Evolutionary conservation across 805 yeast genomes (phyloP), one percentile per base, ranked within the genome.

Genomic region (Hemisphaericaspora nanyangensis): DNA sequence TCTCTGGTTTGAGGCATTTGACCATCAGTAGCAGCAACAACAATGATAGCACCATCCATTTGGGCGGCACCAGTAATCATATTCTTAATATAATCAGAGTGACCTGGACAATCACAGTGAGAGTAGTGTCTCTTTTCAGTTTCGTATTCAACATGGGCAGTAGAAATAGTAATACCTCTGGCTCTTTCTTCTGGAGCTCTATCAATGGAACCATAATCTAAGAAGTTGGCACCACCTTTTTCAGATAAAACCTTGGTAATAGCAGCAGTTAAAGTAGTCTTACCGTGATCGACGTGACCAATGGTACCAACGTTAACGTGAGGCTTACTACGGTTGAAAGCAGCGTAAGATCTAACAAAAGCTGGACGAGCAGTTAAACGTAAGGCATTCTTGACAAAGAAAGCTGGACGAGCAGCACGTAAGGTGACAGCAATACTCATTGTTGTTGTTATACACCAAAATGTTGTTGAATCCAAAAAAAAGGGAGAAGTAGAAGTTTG

Each of bases 1-100:
- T 93, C 99, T 76, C 98, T 87, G 54, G 99, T 93, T 76, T 93
- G 99, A 62, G 97, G 98, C 98, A 91, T 93, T 74, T 89, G 96
- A 61, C 99, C 99, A 62, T 93, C 99, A 42, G 96, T 76, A 48
- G 99, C 99, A 60, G 98, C 99, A 67, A 93, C 98, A 47, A 91
- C 98, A 72, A 91, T 91, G 56, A 91, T 90, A 52, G 97, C 98
- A 77, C 98, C 97, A 68, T 91, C 98, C 97, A 90, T 90, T 69
- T 91, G 96, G 57, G 98, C 96, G 58, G 98, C 97, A 82, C 98
- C 98, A 52, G 96, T 88, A 68, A 91, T 91, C 98, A 91, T 91
- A 72, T 91, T 91, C 77, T 91, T 91, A 72, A 91, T 91, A 72
- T 90, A 91, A 77, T 91, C 98, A 50, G 95, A 93, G 79, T 91